Evolutionary conservation across 2,329 filamentous ascomycete genomes (phyloP), one percentile per base, ranked within the genome.

Genomic region (Cercospora janseana): DNA sequence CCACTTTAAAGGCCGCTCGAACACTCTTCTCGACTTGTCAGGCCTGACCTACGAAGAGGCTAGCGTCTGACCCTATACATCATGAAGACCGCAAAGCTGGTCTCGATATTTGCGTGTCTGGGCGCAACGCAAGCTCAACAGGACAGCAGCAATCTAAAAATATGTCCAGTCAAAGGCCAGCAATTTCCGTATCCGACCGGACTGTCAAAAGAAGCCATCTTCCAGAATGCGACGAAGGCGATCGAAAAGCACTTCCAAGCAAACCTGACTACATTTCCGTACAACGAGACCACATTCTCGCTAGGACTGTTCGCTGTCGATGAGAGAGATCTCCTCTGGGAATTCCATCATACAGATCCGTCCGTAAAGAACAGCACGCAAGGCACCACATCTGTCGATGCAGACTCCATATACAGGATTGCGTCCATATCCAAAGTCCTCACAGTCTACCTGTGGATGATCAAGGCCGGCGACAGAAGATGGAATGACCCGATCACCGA

Each of bases 401-500:
- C 52, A 5, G 49, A 59, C 24, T 57, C 57, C 2, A 53, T 59
- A 2, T 59, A 57, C 23, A 46, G 55, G 8, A 49, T 59, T 21
- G 57, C 51, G 15, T 57, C 52, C 29, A 51, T 59, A 4, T 51
- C 54, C 6, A 59, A 59, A 26, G 35, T 57, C 13, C 32, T 59
- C 9, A 57, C 57, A 1, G 37, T 59, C 3, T 59, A 59, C 21
- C 23, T 55, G 16, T 59, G 52, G 54, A 53, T 59, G 26, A 57
- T 57, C 26, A 46, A 51, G 8, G 47, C 51, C 12, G 56, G 56
- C 16, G 51, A 58, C 18, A 45, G 49, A 13, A 44, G 44, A 23
- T 54, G 54, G 40, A 54, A 57, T 13, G 49, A 53, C 16, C 72
- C 72, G 1, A 65, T 80, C 4, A 68, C 74, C 1, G 69, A 75